These are phyloP conservation scores for Crithidia fasciculata DNA, from an alignment of 208 protist species.

Conservation along the genomic window DNA sequence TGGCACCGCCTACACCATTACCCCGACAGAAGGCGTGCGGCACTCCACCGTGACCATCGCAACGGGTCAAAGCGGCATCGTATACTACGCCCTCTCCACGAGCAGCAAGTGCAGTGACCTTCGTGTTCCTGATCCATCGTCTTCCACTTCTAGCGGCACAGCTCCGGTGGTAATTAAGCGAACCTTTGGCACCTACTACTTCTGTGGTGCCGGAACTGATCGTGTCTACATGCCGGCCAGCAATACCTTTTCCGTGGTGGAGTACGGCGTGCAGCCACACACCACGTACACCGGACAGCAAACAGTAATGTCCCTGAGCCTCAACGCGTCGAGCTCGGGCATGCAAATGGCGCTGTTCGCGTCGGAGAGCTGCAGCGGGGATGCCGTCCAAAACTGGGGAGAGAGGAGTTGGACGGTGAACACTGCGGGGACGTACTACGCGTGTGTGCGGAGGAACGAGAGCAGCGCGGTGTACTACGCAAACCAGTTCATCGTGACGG, in stretches of 20 bases:
- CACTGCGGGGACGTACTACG: constrained; percentile 62
- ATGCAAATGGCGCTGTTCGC: constrained; percentile 42
- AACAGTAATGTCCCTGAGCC: constrained; percentile 56
- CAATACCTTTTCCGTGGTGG: constrained; percentile 38
- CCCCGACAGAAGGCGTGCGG: constrained; percentile 40
- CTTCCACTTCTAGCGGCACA: too few relatives aligned
- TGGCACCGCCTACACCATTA: constrained; percentile 33
- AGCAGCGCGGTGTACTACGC: constrained; percentile 33
- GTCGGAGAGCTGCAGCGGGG: constrained; percentile 17
- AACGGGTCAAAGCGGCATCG: too few relatives aligned
- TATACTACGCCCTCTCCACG: too few relatives aligned
- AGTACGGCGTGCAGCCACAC: constrained; percentile 73
- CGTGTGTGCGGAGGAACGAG: constrained; percentile 43
- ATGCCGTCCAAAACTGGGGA: constrained; percentile 34
- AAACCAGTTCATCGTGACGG: constrained; percentile 44
- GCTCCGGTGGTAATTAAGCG: constrained; percentile 40
- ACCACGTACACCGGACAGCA: constrained; percentile 48
- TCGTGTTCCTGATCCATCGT: too few relatives aligned
- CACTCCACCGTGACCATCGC: constrained; percentile 31
- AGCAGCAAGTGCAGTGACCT: constrained; percentile 32
- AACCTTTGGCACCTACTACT: constrained; percentile 61
- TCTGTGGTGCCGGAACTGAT: constrained; percentile 44
- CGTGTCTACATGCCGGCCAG: constrained; percentile 41
- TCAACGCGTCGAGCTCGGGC: constrained; percentile 35
- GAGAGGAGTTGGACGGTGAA: constrained; percentile 39